These are phyloP conservation scores for Geotrichum klebahnii DNA, from an alignment of 1,139 yeast species.

Conservation along the genomic window DNA sequence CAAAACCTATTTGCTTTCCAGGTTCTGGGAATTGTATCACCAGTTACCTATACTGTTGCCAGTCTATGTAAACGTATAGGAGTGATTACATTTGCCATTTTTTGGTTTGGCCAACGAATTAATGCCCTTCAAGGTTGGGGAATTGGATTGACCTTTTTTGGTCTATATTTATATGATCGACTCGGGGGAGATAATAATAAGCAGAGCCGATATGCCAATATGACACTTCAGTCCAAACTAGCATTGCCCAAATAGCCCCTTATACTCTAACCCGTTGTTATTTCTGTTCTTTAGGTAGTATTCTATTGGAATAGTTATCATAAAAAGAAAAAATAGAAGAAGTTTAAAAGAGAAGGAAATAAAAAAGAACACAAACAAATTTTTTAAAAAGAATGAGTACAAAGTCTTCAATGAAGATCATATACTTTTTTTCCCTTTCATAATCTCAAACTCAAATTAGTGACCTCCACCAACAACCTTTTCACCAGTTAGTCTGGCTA, in stretches of 20 bases:
- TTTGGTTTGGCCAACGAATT: slow-evolving; percentile 63
- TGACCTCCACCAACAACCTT: slow-evolving; percentile 21
- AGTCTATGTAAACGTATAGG: slow-evolving; percentile 82
- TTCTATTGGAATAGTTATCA: too few relatives aligned
- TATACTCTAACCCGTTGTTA: too few relatives aligned
- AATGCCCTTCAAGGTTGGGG: slow-evolving; percentile 62
- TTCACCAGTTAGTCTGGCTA: slow-evolving; percentile 57
- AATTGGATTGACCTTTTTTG: slow-evolving; percentile 61
- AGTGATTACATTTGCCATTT: slow-evolving; percentile 72
- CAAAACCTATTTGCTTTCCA: slow-evolving; percentile 89
- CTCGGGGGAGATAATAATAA: slow-evolving; percentile 52
- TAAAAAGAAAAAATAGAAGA: too few relatives aligned
- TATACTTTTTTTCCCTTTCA: not conserved
- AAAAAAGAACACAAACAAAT: too few relatives aligned
- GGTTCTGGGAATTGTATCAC: slow-evolving; percentile 75
- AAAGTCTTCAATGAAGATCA: not conserved
- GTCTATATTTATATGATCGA: slow-evolving; percentile 63
- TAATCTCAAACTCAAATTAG: not conserved
- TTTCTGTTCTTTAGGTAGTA: too few relatives aligned
- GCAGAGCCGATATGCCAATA: slow-evolving; percentile 16
- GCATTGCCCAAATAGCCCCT: slow-evolving; percentile 9
- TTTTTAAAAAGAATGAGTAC: too few relatives aligned
- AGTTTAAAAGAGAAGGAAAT: too few relatives aligned
- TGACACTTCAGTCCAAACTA: slow-evolving; percentile 9
- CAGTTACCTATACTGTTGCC: slow-evolving; percentile 89